Evolutionary conservation across 768 basidiomycete species (phyloP), one percentile per base, ranked within the genome.

Genomic region (Boletus barrowsii): DNA sequence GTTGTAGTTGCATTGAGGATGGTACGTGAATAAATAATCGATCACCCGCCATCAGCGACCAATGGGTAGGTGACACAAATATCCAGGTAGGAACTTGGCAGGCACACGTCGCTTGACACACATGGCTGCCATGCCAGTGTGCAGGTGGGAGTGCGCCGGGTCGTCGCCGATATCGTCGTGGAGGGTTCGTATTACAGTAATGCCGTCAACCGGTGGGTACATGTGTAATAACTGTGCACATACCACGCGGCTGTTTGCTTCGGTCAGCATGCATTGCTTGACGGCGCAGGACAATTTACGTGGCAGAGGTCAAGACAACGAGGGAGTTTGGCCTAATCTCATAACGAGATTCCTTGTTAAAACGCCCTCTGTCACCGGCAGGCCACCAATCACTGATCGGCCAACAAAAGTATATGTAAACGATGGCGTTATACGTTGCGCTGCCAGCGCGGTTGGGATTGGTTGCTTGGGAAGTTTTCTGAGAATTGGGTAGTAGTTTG

Each of bases 241-340:
- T 42, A 41, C 30, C 46, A 36, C 48, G 42, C 48, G 49, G n/a
- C 29, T 30, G 32, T 48, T 48, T 46, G 40, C 43, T 51, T 56
- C 59, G 51, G 58, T 49, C 53, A 40, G 14, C 45, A 37, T n/a
- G n/a, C 15, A 35, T 14, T 4, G 33, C 33, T 14, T 35, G 33
- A 35, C 33, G 33, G 8, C 9, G 42, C 47, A 49, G 18, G 45
- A 32, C 30, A 40, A 30, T 45, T 55, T 53, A 58, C 55, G 55
- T 59, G 42, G 53, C 32, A 64, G 47, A 37, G 42, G 49, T 47
- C 63, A 55, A 55, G 43, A 47, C 22, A 58, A 57, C 54, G 44
- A 49, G 47, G 47, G 44, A 52, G 20, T 37, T 37, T 9, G 29
- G 15, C 15, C 15, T 13, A 35, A 29, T 48, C 13, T 40, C 47